Evolutionary conservation across 2,329 filamentous ascomycete genomes (phyloP).

Genomic region (Hansfordia pulvinata): DNA sequence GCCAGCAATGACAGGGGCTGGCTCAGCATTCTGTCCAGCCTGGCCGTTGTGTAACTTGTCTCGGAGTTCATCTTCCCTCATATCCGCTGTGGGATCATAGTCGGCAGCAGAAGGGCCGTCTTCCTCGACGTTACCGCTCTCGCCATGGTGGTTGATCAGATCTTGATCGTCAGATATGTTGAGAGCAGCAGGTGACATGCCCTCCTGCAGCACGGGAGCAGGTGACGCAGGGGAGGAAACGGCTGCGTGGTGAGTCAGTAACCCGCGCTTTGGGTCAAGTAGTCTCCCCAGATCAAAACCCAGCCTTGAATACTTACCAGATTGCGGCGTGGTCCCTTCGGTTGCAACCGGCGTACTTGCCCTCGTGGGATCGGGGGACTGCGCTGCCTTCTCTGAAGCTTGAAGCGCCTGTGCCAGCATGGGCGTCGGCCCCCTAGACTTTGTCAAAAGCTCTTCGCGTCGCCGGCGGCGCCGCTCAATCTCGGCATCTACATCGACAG

Average conservation of each 20-base stretch:
- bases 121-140: conserved; percentile 29
- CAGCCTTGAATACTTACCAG: conserved; percentile 22
- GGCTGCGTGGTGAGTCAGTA: conserved; percentile 8
- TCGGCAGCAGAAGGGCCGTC: conserved; percentile 65
- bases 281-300: conserved; percentile 1
- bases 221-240: conserved; percentile 24
- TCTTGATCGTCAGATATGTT: conserved; percentile 54
- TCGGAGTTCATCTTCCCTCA: conserved; percentile 55
- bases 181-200: conserved; percentile 43
- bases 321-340: conserved; percentile 28
- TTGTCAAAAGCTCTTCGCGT: conserved; percentile 74
- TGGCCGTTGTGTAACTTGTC: conserved; percentile 41
- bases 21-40: conserved; percentile 43
- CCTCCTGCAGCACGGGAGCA: conserved; percentile 30
- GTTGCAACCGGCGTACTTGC: conserved; percentile 25
- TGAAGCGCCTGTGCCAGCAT: conserved; percentile 64
- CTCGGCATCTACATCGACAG: conserved; percentile 68
- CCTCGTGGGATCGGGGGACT: conserved; percentile 33
- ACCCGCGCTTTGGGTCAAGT: no score
- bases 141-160: conserved; percentile 46
- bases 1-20: conserved; percentile 25
- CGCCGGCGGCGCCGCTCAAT: conserved; percentile 76
- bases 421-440: conserved; percentile 61
- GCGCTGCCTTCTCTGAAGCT: conserved; percentile 41
- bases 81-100: conserved; percentile 65